Evolutionary conservation across 2,329 filamentous ascomycete genomes (phyloP).

Genomic region (Mycocentrospora acerina): DNA sequence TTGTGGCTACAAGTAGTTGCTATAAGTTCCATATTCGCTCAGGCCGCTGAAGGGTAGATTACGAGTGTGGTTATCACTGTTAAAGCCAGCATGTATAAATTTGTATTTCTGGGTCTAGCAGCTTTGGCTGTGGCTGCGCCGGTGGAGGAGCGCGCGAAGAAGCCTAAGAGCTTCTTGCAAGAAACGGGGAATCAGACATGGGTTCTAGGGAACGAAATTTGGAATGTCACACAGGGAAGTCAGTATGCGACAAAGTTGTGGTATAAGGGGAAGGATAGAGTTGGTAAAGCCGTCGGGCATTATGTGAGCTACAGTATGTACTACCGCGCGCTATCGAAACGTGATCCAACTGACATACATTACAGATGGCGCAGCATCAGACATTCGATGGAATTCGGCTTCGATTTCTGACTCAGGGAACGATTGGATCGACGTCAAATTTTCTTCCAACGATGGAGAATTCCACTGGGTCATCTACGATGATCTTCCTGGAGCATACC

Average conservation of each 20-base stretch:
- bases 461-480: constrained; percentile 57
- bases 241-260: constrained; percentile 45
- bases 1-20: constrained; percentile 3
- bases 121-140: constrained; percentile 21
- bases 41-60: too few species aligned
- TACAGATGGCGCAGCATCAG: constrained; percentile 49
- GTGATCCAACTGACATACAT: constrained; percentile 3
- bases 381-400: constrained; percentile 53
- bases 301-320: constrained; percentile 50
- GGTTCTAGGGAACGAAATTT: constrained; percentile 45
- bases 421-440: constrained; percentile 53
- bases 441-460: constrained; percentile 51
- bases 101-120: constrained; percentile 18
- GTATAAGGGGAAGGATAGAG: constrained; percentile 47
- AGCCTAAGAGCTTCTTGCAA: constrained; percentile 37
- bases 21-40: neutral
- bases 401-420: constrained; percentile 44
- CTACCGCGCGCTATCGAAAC: neutral
- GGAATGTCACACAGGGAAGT: constrained; percentile 45
- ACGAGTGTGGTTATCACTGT: too few species aligned
- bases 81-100: too few species aligned
- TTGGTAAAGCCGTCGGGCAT: constrained; percentile 45
- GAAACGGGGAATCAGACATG: constrained; percentile 37
- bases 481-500: constrained; percentile 55
- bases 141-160: constrained; percentile 19